Percentiles rank a stretch among this genome's conserved stretches.
Conservation (phyloP, 257 asterid species). For the Solanum sejunctum region DNA sequence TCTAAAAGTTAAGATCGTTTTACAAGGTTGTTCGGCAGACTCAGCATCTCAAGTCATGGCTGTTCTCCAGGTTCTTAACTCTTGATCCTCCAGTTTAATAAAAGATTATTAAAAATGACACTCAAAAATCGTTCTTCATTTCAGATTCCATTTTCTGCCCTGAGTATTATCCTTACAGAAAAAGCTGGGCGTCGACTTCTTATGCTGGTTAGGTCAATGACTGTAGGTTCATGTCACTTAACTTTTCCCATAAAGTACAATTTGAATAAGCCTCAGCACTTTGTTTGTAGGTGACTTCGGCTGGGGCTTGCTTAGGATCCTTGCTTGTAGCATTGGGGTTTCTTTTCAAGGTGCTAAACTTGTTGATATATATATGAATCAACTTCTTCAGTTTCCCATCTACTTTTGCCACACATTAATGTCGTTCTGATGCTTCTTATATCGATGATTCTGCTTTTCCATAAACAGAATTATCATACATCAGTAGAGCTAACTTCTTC, state of each 20-base stretch:
- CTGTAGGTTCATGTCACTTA: no score
- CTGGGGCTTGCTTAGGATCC: slow-evolving; percentile 24
- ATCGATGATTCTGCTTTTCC: not conserved
- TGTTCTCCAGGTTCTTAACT: slow-evolving; percentile 13
- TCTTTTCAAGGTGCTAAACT: slow-evolving; percentile 13
- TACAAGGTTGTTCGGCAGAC: slow-evolving; percentile 12
- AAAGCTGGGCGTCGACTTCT: slow-evolving; percentile 20
- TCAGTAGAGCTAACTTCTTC: not conserved
- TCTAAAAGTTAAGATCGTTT: not conserved
- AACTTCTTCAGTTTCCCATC: not conserved
- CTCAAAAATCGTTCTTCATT: not conserved
- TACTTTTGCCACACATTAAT: not conserved
- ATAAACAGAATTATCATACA: not conserved
- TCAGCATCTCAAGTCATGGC: slow-evolving; percentile 12
- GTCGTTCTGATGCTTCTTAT: not conserved
- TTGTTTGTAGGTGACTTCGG: slow-evolving; percentile 11
- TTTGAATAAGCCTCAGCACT: not conserved
- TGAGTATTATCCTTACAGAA: slow-evolving; percentile 15
- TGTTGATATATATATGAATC: not conserved
- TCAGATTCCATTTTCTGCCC: slow-evolving; percentile 21
- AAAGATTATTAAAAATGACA: not conserved
- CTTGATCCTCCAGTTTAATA: not conserved
- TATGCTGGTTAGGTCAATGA: slow-evolving; percentile 11
- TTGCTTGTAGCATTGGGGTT: slow-evolving; percentile 13
- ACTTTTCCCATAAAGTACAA: not conserved